These are phyloP conservation scores for Corymbia calophylla DNA, from an alignment of 441 rosid genomes.

Conservation along the genomic window DNA sequence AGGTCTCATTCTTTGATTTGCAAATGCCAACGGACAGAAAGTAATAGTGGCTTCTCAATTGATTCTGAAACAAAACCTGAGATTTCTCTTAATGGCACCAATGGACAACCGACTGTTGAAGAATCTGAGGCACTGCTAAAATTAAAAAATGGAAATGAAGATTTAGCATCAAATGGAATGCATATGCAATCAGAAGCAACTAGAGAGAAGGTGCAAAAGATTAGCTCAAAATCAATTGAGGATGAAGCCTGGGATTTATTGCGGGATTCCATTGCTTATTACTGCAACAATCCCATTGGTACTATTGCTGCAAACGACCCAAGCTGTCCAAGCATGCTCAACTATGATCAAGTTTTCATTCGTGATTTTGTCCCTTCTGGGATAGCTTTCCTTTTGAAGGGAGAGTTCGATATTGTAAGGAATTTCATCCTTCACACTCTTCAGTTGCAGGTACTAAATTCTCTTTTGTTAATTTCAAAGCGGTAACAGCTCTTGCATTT, in stretches of 20 bases:
- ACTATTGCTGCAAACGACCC: conserved; percentile 7
- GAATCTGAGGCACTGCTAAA: conserved; percentile 12
- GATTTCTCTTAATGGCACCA: conserved; percentile 17
- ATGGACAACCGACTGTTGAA: conserved; percentile 1
- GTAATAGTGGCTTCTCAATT: conserved; percentile 11
- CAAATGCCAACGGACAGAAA: conserved; percentile 31
- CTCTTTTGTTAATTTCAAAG: neutral
- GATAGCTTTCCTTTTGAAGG: conserved; percentile 7
- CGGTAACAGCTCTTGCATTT: neutral
- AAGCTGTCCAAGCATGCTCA: neutral
- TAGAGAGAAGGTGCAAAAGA: neutral
- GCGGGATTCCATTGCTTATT: neutral
- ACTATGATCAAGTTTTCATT: conserved; percentile 9
- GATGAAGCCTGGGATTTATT: conserved; percentile 6
- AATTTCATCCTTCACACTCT: conserved; percentile 9
- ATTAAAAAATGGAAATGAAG: conserved; percentile 17
- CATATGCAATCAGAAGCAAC: neutral
- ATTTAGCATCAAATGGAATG: neutral
- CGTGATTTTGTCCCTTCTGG: conserved; percentile 9
- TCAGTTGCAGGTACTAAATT: conserved; percentile 5
- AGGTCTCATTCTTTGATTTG: conserved; percentile 21
- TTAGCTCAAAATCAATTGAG: neutral
- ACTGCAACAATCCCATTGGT: conserved; percentile 1
- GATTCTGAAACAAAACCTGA: conserved; percentile 7
- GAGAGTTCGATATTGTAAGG: conserved; percentile 1